A percentile compares a stretch with the other conserved stretches of the same genome.
Evolutionary conservation across 2,329 filamentous ascomycete species (phyloP).

Genomic region (Torrubiella hemipterigena): DNA sequence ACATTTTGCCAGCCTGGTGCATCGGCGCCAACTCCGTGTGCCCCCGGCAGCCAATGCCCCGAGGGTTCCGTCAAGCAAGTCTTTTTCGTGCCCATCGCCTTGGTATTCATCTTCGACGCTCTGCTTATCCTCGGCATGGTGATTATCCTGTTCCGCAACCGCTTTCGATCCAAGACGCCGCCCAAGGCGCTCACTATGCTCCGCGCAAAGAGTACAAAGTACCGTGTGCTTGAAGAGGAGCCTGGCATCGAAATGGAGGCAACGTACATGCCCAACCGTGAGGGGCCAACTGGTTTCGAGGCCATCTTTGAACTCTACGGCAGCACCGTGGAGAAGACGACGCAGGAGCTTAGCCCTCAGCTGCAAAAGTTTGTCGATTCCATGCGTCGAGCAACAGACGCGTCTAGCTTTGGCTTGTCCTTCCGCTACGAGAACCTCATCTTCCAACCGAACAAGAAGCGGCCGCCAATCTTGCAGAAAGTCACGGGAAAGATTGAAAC

Average conservation of each 20-base stretch:
- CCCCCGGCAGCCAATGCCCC: conserved; percentile 31
- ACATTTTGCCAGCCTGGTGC: conserved; percentile 40
- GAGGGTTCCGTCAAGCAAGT: conserved; percentile 28
- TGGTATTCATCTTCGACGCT: conserved; percentile 30
- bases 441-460: conserved; percentile 32
- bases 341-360: conserved; percentile 18
- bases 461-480: conserved; percentile 35
- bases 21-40: conserved; percentile 32
- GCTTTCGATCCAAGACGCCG: conserved; percentile 18
- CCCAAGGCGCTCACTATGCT: conserved; percentile 16
- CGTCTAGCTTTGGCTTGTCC: conserved; percentile 36
- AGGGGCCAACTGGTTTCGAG: conserved; percentile 22
- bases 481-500: conserved; percentile 42
- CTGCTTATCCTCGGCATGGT: conserved; percentile 24
- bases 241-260: conserved; percentile 19
- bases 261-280: conserved; percentile 15
- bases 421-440: conserved; percentile 39
- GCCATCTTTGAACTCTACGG: conserved; percentile 21
- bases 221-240: conserved; percentile 19
- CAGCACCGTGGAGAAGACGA: conserved; percentile 9
- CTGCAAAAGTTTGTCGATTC: conserved; percentile 39
- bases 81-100: conserved; percentile 27
- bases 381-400: conserved; percentile 37
- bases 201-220: conserved; percentile 17
- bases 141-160: conserved; percentile 20